phyloP scores from a whole-genome alignment of 2,329 filamentous ascomycete species.

The Byssoonygena ceratinophila region DNA sequence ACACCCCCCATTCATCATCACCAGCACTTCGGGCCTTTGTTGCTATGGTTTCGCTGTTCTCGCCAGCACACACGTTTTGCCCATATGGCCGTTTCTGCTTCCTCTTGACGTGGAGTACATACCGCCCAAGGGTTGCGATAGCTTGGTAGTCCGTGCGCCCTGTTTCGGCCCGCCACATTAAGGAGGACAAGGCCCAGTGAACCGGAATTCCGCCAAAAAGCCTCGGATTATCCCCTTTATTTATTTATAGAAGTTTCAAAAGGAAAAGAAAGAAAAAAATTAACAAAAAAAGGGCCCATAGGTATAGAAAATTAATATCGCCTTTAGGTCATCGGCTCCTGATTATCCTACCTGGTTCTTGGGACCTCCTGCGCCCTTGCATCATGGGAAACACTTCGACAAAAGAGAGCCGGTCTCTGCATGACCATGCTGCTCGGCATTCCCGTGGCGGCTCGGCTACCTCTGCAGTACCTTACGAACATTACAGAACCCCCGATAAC shows the following conservation, averaged over 20 bases:
- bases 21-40: background rate
- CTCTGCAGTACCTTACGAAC: constrained; percentile 9
- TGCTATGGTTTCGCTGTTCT: background rate
- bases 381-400: constrained; percentile 41
- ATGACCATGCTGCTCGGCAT: constrained; percentile 10
- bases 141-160: background rate
- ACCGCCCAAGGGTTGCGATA: background rate
- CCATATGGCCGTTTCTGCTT: constrained; percentile 1
- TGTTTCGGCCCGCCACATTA: background rate
- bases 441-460: constrained; percentile 6
- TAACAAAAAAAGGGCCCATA: no score
- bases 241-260: background rate
- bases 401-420: constrained; percentile 34
- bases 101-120: background rate
- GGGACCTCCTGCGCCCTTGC: background rate
- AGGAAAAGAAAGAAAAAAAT: background rate
- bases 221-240: background rate
- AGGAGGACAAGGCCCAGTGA: background rate
- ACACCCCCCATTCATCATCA: background rate
- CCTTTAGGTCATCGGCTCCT: background rate
- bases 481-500: constrained; percentile 4
- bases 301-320: no score
- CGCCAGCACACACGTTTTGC: background rate
- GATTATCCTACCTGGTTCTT: background rate
- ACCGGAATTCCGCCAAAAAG: background rate